Evolutionary conservation across 139 green algal species (phyloP).

Genomic region (Helicosporidium sp.): DNA sequence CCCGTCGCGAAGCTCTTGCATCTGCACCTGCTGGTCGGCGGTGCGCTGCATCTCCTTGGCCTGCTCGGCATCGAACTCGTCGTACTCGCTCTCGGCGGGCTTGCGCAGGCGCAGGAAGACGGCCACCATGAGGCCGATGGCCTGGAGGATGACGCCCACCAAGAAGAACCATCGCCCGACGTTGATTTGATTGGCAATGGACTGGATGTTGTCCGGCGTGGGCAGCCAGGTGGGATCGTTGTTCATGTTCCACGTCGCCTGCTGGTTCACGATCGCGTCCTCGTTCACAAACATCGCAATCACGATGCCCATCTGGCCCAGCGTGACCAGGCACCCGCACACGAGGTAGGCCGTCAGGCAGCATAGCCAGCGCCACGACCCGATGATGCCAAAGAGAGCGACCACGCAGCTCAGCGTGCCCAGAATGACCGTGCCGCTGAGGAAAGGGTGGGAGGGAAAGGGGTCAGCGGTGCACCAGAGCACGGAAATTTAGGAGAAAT

Average conservation of each 20-base stretch:
- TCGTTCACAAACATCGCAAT: conserved; percentile 15
- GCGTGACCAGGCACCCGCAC: conserved; percentile 9
- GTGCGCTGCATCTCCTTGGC: not conserved
- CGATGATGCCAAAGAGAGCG: conserved; percentile 12
- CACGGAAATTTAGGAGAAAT: too few relatives aligned
- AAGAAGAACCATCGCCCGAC: conserved; percentile 10
- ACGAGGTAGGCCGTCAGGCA: conserved; percentile 17
- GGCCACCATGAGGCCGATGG: conserved; percentile 8
- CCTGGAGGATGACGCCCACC: conserved; percentile 7
- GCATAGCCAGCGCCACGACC: conserved; percentile 1
- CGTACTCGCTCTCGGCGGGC: conserved; percentile 4
- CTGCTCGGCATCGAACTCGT: conserved; percentile 7
- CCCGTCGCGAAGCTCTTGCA: not conserved
- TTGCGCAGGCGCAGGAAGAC: conserved; percentile 5
- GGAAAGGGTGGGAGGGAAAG: not conserved
- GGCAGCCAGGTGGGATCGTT: too few relatives aligned
- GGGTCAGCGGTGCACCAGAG: too few relatives aligned
- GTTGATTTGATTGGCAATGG: not conserved
- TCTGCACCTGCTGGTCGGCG: not conserved
- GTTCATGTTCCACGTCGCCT: not conserved
- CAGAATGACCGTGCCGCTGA: conserved; percentile 18
- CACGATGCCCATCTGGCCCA: conserved; percentile 17
- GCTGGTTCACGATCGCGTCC: conserved; percentile 4
- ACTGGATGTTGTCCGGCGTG: too few relatives aligned
- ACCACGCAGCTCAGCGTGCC: conserved; percentile 6